Percentiles rank a stretch among this genome's conserved stretches.
phyloP scores from a whole-genome alignment of 2,329 filamentous ascomycete species.

The Sporothrix mexicana region DNA sequence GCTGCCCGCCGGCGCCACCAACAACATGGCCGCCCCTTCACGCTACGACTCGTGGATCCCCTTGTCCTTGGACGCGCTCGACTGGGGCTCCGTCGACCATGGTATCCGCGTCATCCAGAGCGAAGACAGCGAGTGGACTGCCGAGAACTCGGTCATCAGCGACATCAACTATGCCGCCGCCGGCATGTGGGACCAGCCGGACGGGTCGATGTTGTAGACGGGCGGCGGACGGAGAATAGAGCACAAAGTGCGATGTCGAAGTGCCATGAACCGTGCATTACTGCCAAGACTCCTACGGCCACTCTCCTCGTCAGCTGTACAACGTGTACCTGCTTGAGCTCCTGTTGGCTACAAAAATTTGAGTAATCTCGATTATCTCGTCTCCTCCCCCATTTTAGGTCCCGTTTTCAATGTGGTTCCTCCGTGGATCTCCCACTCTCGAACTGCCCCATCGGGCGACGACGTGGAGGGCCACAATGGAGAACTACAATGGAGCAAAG shows the following conservation, averaged over 20 bases:
- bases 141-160: slow-evolving; percentile 32
- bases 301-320: too few relatives aligned
- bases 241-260: too few relatives aligned
- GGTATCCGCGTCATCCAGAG: slow-evolving; percentile 34
- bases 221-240: background rate
- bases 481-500: background rate
- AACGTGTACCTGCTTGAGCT: background rate
- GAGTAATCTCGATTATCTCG: too few relatives aligned
- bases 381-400: background rate
- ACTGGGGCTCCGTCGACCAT: slow-evolving; percentile 38
- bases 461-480: too few relatives aligned
- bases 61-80: slow-evolving; percentile 34
- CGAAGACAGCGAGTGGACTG: slow-evolving; percentile 38
- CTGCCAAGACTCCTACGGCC: too few relatives aligned
- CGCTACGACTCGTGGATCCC: slow-evolving; percentile 38
- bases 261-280: too few relatives aligned
- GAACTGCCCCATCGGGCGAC: background rate
- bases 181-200: slow-evolving; percentile 35
- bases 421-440: background rate
- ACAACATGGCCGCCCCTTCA: slow-evolving; percentile 12
- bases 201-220: background rate
- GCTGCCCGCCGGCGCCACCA: background rate
- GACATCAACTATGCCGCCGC: slow-evolving; percentile 37
- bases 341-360: too few relatives aligned
- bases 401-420: background rate